These are phyloP conservation scores for Trichoderma hamatum DNA, from an alignment of 2,329 filamentous ascomycete genomes.

Conservation along the genomic window DNA sequence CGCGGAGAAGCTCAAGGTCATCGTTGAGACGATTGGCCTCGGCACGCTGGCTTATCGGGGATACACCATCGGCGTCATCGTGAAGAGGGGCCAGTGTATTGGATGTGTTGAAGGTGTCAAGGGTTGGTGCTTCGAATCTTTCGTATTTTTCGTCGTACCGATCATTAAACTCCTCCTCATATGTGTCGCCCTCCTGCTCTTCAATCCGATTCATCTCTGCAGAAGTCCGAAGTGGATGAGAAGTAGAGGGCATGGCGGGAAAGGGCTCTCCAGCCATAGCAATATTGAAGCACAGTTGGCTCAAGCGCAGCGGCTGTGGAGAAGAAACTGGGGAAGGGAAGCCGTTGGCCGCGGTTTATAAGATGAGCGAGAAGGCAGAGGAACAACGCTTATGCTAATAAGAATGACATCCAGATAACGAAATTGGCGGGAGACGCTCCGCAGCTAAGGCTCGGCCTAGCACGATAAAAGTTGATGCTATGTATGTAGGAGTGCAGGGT, in stretches of 20 bases:
- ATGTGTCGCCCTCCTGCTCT: not conserved
- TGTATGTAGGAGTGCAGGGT: constrained; percentile 6
- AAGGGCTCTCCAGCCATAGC: constrained; percentile 20
- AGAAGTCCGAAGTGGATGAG: constrained; percentile 5
- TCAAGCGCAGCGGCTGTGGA: constrained; percentile 1
- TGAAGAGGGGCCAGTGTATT: constrained; percentile 35
- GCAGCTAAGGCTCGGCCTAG: not conserved
- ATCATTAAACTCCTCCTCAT: constrained; percentile 11
- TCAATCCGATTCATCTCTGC: constrained; percentile 12
- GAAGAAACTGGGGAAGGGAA: constrained; percentile 1
- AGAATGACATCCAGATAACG: constrained; percentile 7
- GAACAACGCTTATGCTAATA: not conserved
- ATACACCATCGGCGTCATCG: constrained; percentile 31
- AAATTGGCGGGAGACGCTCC: constrained; percentile 18
- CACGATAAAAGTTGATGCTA: not conserved
- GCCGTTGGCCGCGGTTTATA: constrained; percentile 6
- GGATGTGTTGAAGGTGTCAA: constrained; percentile 39
- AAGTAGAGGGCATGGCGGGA: not conserved
- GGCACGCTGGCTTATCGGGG: constrained; percentile 38
- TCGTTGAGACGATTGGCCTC: constrained; percentile 49
- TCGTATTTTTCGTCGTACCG: constrained; percentile 23
- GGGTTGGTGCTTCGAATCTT: constrained; percentile 31
- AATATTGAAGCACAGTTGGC: constrained; percentile 5
- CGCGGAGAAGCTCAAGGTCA: constrained; percentile 53
- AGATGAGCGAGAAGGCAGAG: not conserved